These are phyloP conservation scores for Garcia nutans DNA, from an alignment of 345 rosid species.

Conservation along the genomic window DNA sequence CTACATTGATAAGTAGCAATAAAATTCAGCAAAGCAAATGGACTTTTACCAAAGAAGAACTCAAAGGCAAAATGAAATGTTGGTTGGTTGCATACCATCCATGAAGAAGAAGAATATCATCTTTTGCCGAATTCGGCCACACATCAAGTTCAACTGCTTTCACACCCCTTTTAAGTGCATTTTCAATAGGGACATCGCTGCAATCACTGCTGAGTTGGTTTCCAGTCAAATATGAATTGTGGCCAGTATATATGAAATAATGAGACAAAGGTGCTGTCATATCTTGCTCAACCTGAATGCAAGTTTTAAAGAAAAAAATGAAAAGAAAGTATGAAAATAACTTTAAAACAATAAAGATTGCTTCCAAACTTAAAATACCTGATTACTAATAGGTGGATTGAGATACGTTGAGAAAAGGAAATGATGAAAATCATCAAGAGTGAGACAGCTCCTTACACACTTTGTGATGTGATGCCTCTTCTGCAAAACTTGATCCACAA, in stretches of 20 bases:
- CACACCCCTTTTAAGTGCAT: conserved; percentile 23
- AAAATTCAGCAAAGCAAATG: background rate
- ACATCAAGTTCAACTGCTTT: conserved; percentile 31
- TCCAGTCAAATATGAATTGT: conserved; percentile 32
- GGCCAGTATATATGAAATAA: conserved; percentile 33
- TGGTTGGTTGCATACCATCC: conserved; percentile 21
- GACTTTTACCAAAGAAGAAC: background rate
- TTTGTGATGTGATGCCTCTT: conserved; percentile 57
- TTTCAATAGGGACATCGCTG: conserved; percentile 25
- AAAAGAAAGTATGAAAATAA: no score
- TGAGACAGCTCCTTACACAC: conserved; percentile 57
- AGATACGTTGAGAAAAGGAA: conserved; percentile 30
- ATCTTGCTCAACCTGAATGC: conserved; percentile 29
- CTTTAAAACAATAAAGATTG: no score
- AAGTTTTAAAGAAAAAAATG: background rate
- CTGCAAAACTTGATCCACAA: conserved; percentile 54
- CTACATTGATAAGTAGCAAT: background rate
- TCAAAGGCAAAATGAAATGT: background rate
- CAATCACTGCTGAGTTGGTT: conserved; percentile 30
- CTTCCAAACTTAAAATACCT: no score
- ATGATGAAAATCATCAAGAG: conserved; percentile 32
- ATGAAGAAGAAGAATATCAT: conserved; percentile 22
- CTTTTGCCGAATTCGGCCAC: conserved; percentile 23
- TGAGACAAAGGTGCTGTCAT: conserved; percentile 33
- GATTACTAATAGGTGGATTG: conserved; percentile 57